These are phyloP conservation scores for Picea engelmannii DNA, from an alignment of 83 land plant species.

Conservation along the genomic window DNA sequence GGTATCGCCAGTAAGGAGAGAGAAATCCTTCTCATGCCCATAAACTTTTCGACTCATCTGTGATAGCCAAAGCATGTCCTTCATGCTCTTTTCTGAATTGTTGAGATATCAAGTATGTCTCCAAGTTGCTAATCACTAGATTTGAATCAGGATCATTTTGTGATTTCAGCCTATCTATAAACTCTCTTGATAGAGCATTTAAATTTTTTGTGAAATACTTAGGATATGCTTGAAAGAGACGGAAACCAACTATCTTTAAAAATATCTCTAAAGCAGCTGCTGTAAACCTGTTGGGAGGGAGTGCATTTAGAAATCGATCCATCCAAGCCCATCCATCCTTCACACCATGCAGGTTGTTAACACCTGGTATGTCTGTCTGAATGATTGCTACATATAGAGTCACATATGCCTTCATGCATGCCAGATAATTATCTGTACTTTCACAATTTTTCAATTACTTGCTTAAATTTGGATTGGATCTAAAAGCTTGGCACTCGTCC, in stretches of 20 bases:
- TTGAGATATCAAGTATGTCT: conserved; percentile 36
- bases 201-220: conserved; percentile 53
- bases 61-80: conserved; percentile 20
- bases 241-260: conserved; percentile 24
- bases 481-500: too few species aligned
- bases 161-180: conserved; percentile 38
- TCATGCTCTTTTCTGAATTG: conserved; percentile 46
- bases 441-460: too few species aligned
- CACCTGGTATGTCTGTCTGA: too few species aligned
- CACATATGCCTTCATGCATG: too few species aligned
- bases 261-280: too few species aligned
- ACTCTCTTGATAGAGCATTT: conserved; percentile 30
- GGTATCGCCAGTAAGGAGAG: too few species aligned
- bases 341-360: conserved; percentile 46
- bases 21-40: too few species aligned
- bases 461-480: too few species aligned
- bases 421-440: too few species aligned
- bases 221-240: conserved; percentile 39
- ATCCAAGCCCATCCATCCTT: conserved; percentile 80
- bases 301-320: conserved; percentile 51
- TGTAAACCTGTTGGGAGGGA: conserved; percentile 33
- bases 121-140: conserved; percentile 18
- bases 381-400: too few species aligned
- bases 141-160: conserved; percentile 15
- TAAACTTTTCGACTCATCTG: not conserved